Evolutionary conservation across 306 rosid genomes (phyloP).

Genomic region (Pyrus bretschneideri): DNA sequence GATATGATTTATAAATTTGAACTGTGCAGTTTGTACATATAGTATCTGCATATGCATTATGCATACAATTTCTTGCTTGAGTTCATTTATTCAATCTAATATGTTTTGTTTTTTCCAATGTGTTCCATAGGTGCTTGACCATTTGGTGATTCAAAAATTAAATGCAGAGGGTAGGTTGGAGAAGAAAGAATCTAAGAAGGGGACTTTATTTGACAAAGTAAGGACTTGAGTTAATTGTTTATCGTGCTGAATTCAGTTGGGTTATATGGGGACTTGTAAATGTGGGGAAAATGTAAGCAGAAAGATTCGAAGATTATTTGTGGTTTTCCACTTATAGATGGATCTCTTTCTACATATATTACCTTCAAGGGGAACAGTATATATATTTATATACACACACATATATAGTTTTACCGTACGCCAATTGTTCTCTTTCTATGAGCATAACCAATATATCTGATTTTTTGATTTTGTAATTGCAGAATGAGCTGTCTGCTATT

Average conservation of each 20-base stretch:
- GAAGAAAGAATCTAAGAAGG: constrained; percentile 94
- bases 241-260: constrained; percentile 4
- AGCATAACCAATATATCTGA: not conserved
- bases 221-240: constrained; percentile 22
- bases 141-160: constrained; percentile 96
- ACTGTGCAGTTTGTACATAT: not conserved
- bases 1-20: not conserved
- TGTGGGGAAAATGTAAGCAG: not conserved
- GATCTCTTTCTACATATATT: not conserved
- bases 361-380: not conserved
- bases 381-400: not conserved
- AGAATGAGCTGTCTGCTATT: constrained; percentile 95
- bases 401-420: not conserved
- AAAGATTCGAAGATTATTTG: not conserved
- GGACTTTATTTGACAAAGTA: constrained; percentile 86
- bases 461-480: constrained; percentile 19
- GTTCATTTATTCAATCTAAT: constrained; percentile 19
- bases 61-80: not conserved
- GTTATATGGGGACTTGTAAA: not conserved
- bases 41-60: not conserved
- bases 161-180: constrained; percentile 98
- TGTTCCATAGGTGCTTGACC: constrained; percentile 85
- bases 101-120: constrained; percentile 10
- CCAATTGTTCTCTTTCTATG: not conserved
- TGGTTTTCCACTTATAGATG: constrained; percentile 2